phyloP scores from a whole-genome alignment of 192 early-diverging fungal genomes.

The Backusella macrospora region DNA sequence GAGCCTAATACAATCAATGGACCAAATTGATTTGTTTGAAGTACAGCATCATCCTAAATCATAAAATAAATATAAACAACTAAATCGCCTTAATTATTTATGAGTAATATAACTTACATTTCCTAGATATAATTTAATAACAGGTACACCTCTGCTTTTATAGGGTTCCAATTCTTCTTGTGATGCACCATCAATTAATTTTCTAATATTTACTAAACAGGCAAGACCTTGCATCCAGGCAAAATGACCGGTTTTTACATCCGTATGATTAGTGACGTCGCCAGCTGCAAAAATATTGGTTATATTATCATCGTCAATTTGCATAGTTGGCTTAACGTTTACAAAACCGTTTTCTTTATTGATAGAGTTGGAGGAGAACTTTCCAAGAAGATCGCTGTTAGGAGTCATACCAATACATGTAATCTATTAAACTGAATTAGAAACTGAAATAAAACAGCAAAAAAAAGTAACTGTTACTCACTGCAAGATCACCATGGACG shows the following conservation, averaged over 20 bases:
- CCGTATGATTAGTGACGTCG: slow-evolving; percentile 61
- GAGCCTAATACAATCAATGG: slow-evolving; percentile 29
- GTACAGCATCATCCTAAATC: slow-evolving; percentile 19
- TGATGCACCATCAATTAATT: slow-evolving; percentile 17
- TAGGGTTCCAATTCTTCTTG: slow-evolving; percentile 18
- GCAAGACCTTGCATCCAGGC: slow-evolving; percentile 35
- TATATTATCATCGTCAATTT: slow-evolving; percentile 57
- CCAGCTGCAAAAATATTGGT: slow-evolving; percentile 76
- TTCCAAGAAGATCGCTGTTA: slow-evolving; percentile 64
- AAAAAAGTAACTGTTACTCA: slow-evolving; percentile 22
- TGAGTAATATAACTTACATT: slow-evolving; percentile 3
- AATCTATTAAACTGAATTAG: slow-evolving; percentile 54
- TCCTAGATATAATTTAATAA: slow-evolving; percentile 32
- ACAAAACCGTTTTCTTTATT: slow-evolving; percentile 61
- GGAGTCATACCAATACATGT: slow-evolving; percentile 74
- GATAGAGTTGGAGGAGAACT: slow-evolving; percentile 55
- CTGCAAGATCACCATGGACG: slow-evolving; percentile 49
- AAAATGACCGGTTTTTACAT: slow-evolving; percentile 45
- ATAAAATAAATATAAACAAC: not conserved
- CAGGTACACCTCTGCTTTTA: slow-evolving; percentile 28
- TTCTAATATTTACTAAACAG: slow-evolving; percentile 25
- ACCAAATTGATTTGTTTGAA: slow-evolving; percentile 28
- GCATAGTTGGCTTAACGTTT: slow-evolving; percentile 68
- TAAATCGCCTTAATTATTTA: not conserved
- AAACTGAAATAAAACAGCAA: not conserved